These are phyloP conservation scores for Microbotryum saponariae DNA, from an alignment of 1,284 basidiomycete genomes.

Conservation along the genomic window DNA sequence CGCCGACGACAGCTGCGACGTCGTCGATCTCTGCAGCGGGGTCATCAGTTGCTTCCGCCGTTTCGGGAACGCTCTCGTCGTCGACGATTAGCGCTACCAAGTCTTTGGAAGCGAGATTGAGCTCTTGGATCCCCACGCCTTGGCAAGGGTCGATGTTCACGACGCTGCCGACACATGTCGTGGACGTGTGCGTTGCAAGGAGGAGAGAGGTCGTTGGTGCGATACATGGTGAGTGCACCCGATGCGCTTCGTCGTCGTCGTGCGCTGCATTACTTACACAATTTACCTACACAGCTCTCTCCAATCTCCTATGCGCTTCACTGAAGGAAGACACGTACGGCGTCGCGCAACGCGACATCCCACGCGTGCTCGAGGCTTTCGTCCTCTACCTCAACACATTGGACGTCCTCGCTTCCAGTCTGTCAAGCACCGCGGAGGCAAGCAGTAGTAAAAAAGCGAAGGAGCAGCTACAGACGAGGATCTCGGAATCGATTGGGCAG, in stretches of 20 bases:
- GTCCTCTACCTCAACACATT: conserved; percentile 57
- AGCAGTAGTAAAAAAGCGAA: conserved; percentile 29
- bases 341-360: conserved; percentile 71
- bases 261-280: too few species aligned
- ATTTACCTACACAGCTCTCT: conserved; percentile 50
- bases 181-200: conserved; percentile 9
- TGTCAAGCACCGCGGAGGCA: not conserved
- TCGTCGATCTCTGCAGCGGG: too few species aligned
- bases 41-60: not conserved
- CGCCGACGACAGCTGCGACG: not conserved
- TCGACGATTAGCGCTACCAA: conserved; percentile 6
- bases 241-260: too few species aligned
- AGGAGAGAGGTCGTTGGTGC: conserved; percentile 18
- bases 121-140: conserved; percentile 11
- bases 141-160: conserved; percentile 13
- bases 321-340: conserved; percentile 71
- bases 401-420: conserved; percentile 52
- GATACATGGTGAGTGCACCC: conserved; percentile 17
- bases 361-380: conserved; percentile 66
- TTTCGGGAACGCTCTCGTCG: not conserved
- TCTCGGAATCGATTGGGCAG: conserved; percentile 50
- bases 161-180: conserved; percentile 8
- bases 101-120: conserved; percentile 16
- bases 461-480: conserved; percentile 40
- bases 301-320: conserved; percentile 61